Conservation (phyloP, 345 rosid genomes). For the Bruguiera gymnorhiza region DNA sequence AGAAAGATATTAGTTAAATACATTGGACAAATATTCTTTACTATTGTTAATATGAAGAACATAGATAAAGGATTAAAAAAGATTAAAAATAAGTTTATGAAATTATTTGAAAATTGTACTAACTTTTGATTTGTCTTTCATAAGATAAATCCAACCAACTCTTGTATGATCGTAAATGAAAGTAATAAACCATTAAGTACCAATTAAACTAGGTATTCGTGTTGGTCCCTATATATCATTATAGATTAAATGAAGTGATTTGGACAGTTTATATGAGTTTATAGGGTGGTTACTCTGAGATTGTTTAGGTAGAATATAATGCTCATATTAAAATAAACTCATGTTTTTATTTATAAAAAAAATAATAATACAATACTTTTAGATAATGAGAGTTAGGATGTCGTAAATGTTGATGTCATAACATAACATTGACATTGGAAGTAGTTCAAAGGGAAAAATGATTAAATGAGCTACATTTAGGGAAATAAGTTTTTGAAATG, state of each 20-base stretch:
- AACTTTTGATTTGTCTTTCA: not conserved
- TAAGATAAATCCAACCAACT: not conserved
- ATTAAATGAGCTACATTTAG: no score
- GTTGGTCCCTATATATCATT: not conserved
- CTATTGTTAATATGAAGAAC: no score
- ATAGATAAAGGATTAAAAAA: no score
- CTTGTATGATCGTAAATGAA: not conserved
- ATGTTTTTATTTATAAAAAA: not conserved
- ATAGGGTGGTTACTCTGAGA: not conserved
- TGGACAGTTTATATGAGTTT: not conserved
- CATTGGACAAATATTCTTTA: no score
- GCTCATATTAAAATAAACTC: not conserved
- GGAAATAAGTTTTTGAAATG: no score
- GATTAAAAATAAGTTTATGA: no score
- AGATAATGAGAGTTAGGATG: not conserved
- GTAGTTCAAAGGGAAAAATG: no score
- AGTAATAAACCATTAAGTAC: not conserved
- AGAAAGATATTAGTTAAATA: no score
- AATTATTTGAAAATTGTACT: no score
- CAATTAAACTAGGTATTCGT: not conserved
- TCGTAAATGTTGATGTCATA: not conserved
- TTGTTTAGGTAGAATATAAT: not conserved
- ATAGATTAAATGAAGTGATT: not conserved
- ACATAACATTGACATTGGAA: no score
- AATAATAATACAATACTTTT: no score